These are phyloP conservation scores for Dioscorea dumetorum DNA, from an alignment of 106 monocot species.

Conservation along the genomic window DNA sequence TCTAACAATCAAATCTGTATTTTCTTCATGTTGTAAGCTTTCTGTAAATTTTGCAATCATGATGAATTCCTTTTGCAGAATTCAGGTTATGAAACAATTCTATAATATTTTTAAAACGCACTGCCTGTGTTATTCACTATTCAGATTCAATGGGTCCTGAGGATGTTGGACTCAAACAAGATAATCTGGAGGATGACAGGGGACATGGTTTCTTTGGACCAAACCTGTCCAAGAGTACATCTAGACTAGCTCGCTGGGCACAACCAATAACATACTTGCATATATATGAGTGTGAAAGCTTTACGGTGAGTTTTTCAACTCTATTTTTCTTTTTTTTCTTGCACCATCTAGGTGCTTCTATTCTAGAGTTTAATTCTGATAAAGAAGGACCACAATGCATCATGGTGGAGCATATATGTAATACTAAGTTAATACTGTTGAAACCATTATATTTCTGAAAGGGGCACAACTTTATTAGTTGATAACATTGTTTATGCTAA, in stretches of 20 bases:
- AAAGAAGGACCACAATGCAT: no score
- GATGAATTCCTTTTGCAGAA: background rate
- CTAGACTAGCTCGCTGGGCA: slow-evolving; percentile 67
- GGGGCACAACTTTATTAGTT: no score
- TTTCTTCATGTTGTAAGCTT: background rate
- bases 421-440: no score
- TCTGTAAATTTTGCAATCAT: background rate
- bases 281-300: slow-evolving; percentile 70
- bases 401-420: no score
- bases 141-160: slow-evolving; percentile 71
- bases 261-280: slow-evolving; percentile 88
- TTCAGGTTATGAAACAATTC: background rate
- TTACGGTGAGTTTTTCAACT: slow-evolving; percentile 51
- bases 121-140: slow-evolving; percentile 6
- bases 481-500: no score
- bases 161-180: slow-evolving; percentile 77
- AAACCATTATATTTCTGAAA: no score
- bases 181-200: slow-evolving; percentile 58
- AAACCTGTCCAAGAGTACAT: slow-evolving; percentile 34
- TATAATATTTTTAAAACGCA: background rate
- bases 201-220: slow-evolving; percentile 90
- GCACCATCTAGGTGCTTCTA: no score
- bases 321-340: no score
- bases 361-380: no score
- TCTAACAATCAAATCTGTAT: background rate